phyloP scores from a whole-genome alignment of 176 grass and related monocot genomes.

The Elymus sibiricus region DNA sequence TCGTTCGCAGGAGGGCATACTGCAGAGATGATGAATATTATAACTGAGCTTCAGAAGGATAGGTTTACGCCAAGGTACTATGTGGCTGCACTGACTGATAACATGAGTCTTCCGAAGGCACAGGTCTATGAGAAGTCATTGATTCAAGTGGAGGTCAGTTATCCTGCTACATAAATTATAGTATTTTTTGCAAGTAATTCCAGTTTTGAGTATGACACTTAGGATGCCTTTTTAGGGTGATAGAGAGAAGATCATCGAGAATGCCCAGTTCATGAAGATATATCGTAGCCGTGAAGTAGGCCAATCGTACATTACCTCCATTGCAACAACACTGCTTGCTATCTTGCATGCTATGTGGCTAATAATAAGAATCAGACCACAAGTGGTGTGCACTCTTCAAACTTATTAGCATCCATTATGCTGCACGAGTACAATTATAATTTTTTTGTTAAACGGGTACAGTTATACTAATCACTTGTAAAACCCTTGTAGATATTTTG shows the following conservation, averaged over 20 bases:
- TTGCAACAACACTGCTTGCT: constrained; percentile 77
- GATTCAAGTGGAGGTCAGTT: constrained; percentile 27
- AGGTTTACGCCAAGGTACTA: constrained; percentile 73
- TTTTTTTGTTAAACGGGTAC: no score
- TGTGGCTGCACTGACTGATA: constrained; percentile 74
- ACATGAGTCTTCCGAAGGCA: constrained; percentile 88
- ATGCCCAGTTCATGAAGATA: constrained; percentile 68
- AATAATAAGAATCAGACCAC: constrained; percentile 72
- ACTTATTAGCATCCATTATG: constrained; percentile 4
- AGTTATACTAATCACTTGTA: constrained; percentile 29
- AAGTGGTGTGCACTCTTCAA: constrained; percentile 59
- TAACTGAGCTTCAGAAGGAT: constrained; percentile 65
- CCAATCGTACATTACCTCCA: constrained; percentile 86
- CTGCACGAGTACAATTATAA: constrained; percentile 20
- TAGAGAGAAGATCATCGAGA: constrained; percentile 23
- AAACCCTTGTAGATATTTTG: constrained; percentile 68
- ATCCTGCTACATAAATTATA: not conserved
- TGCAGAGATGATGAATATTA: constrained; percentile 83
- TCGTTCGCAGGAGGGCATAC: constrained; percentile 67
- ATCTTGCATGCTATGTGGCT: constrained; percentile 74
- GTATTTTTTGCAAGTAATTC: constrained; percentile 9
- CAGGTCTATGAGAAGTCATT: constrained; percentile 67
- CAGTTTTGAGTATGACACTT: not conserved
- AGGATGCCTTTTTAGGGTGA: constrained; percentile 38
- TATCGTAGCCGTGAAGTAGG: constrained; percentile 93